A percentile compares a stretch with the other conserved stretches of the same genome.
phyloP scores from a whole-genome alignment of 495 filamentous ascomycete species.

The Aspergillus panamensis region DNA sequence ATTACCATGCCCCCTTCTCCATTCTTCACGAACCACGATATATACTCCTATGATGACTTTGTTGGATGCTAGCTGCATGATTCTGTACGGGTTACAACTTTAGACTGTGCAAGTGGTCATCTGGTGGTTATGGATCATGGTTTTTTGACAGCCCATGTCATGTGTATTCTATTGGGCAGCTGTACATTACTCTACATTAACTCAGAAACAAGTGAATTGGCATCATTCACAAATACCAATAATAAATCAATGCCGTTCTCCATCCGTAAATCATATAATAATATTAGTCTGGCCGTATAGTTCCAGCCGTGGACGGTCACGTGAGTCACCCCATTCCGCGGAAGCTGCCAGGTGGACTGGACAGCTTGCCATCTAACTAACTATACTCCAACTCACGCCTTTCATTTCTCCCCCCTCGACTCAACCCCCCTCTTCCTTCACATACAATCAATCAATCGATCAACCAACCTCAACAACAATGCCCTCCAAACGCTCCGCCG shows the following conservation, averaged over 20 bases:
- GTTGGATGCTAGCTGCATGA: neutral
- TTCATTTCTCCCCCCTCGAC: neutral
- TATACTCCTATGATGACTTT: neutral
- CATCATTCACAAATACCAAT: neutral
- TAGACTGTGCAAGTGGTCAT: neutral
- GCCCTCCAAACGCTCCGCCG: constrained; percentile 49
- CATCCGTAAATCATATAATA: no score
- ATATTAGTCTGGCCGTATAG: neutral
- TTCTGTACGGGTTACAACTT: neutral
- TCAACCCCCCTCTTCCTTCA: no score
- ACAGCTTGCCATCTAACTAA: constrained; percentile 18
- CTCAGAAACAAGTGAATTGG: neutral
- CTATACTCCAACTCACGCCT: neutral
- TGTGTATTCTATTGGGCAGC: neutral
- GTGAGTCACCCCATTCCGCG: neutral
- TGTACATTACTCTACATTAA: neutral
- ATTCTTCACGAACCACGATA: neutral
- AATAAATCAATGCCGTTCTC: neutral
- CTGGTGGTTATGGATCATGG: neutral
- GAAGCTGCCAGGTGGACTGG: constrained; percentile 3
- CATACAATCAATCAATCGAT: no score
- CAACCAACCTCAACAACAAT: constrained; percentile 28
- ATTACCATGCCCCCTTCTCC: neutral
- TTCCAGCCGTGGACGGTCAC: constrained; percentile 1
- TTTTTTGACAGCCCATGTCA: neutral